A percentile compares a stretch with the other conserved stretches of the same genome.
Conservation (phyloP, 495 filamentous ascomycete genomes). For the Polyplosphaeria fusca region DNA sequence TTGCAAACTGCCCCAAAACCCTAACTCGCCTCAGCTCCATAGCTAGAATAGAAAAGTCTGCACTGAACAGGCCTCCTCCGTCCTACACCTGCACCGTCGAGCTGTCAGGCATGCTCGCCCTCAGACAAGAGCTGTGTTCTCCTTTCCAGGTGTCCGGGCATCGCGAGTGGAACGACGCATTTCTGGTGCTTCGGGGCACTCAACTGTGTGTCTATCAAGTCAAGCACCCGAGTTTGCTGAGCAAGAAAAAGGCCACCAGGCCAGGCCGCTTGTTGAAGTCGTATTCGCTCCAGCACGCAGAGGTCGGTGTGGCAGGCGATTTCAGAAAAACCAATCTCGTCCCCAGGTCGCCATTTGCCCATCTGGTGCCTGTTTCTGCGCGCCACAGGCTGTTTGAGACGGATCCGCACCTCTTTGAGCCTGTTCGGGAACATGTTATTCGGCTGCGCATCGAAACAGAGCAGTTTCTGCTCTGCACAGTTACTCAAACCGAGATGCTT, state of each 20-base stretch:
- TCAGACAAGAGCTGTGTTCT: constrained; percentile 57
- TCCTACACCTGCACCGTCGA: constrained; percentile 55
- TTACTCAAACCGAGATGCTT: constrained; percentile 52
- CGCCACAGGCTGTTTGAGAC: constrained; percentile 36
- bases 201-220: constrained; percentile 55
- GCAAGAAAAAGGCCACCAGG: constrained; percentile 24
- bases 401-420: constrained; percentile 38
- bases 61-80: constrained; percentile 41
- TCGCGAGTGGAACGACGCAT: constrained; percentile 55
- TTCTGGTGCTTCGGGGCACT: constrained; percentile 59
- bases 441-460: constrained; percentile 62
- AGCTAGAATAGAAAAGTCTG: constrained; percentile 5
- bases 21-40: constrained; percentile 11
- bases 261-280: constrained; percentile 50
- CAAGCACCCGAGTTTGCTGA: constrained; percentile 47
- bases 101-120: constrained; percentile 51
- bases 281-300: constrained; percentile 63
- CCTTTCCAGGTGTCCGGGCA: constrained; percentile 53
- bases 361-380: constrained; percentile 34
- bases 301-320: constrained; percentile 63
- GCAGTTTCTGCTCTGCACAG: constrained; percentile 59
- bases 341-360: constrained; percentile 36
- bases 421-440: constrained; percentile 52
- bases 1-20: constrained; percentile 15
- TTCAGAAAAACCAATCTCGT: constrained; percentile 51